Evolutionary conservation across 139 green algal genomes (phyloP), one percentile per base, ranked within the genome.

Genomic region (Chlamydomonas schloesseri): DNA sequence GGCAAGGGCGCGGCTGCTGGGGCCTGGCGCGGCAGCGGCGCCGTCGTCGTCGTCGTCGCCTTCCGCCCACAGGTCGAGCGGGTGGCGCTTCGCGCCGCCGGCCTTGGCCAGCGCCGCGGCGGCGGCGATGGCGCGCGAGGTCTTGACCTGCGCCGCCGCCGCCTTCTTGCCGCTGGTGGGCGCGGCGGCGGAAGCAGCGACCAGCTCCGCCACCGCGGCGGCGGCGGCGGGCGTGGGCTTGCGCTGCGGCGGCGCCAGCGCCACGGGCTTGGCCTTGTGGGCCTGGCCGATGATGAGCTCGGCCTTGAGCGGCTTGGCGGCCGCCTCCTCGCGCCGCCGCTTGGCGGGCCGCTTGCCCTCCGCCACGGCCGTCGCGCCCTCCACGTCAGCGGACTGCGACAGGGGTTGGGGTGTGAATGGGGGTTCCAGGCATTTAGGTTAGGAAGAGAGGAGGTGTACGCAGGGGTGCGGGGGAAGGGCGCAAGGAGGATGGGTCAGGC

Each of bases 221-320:
- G 47, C 21, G 10, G 72, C 60, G 15, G 78, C 64, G 10, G 76
- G 14, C 28, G 24, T n/a, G 6, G 60, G 60, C n/a, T 84, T 86
- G 20, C 47, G 68, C 23, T n/a, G 20, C 36, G 83, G 73, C 62
- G 68, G 73, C 21, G 73, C 33, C 21, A 76, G 46, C 14, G 42
- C 13, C 37, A 88, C 24, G 3, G 83, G 62, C 65, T 84, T 83
- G 28, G 83, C 83, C 53, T 83, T 81, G 50, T 88, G 83, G 1
- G 83, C 83, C 65, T 88, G 58, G 13, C 33, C 42, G 13, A 88
- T 58, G 62, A 88, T 88, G 5, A 57, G 46, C 47, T 88, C 46
- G 13, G 55, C 62, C 20, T 73, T 73, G 2, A 84, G 73, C 31
- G 47, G 76, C 58, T 36, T 64, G 31, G 47, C 73, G 29, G 60